A percentile compares a stretch with the other conserved stretches of the same genome.
Evolutionary conservation across 768 basidiomycete species (phyloP).

Genomic region (Mycena vulgaris): DNA sequence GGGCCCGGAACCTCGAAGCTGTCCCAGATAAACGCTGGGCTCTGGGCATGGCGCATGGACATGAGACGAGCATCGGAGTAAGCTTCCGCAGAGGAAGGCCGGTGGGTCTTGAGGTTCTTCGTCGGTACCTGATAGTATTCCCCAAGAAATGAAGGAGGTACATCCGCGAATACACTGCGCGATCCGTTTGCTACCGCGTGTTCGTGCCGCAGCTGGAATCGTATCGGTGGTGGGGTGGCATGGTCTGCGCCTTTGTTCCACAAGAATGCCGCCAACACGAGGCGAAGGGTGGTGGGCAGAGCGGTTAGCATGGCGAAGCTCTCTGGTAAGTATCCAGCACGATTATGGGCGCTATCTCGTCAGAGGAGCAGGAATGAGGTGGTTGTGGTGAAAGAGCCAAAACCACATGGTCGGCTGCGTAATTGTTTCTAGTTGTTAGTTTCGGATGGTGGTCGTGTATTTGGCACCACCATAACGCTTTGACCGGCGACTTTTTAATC

Average conservation of each 20-base stretch:
- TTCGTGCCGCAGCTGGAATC: slow-evolving; percentile 77
- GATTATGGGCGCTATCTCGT: not conserved
- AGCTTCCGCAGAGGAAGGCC: slow-evolving; percentile 61
- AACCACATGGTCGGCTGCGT: slow-evolving; percentile 3
- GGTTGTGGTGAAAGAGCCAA: slow-evolving; percentile 2
- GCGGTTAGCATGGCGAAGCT: not conserved
- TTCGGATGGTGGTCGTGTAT: too few relatives aligned
- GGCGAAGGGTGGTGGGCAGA: slow-evolving; percentile 59
- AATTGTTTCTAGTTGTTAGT: too few relatives aligned
- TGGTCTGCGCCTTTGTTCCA: slow-evolving; percentile 53
- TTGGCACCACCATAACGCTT: too few relatives aligned
- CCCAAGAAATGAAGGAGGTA: slow-evolving; percentile 48
- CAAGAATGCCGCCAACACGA: slow-evolving; percentile 59
- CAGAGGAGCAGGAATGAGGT: not conserved
- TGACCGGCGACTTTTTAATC: too few relatives aligned
- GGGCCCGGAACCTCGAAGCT: slow-evolving; percentile 77
- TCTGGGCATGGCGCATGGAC: slow-evolving; percentile 57
- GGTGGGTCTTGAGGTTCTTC: slow-evolving; percentile 55
- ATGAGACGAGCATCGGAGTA: slow-evolving; percentile 55
- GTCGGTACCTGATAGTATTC: slow-evolving; percentile 62
- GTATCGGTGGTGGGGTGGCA: slow-evolving; percentile 53
- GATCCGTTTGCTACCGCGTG: slow-evolving; percentile 71
- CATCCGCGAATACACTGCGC: slow-evolving; percentile 72
- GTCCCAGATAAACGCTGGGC: slow-evolving; percentile 70
- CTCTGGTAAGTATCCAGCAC: not conserved